Conservation (phyloP, 1,139 yeast genomes). For the Geotrichum citri-aurantii region DNA sequence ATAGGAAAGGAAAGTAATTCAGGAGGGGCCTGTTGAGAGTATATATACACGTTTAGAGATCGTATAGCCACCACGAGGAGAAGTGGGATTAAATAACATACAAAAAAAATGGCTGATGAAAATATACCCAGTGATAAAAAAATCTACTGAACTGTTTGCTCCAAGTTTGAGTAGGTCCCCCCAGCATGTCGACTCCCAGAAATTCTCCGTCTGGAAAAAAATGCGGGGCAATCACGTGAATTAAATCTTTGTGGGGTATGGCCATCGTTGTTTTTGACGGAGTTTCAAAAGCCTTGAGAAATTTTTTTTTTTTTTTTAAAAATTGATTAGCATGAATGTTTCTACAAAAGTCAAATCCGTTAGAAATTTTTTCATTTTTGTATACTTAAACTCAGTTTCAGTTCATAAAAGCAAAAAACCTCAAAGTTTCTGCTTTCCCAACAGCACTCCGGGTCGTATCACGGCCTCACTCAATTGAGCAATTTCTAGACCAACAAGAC, state of each 20-base stretch:
- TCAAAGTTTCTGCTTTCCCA: neutral
- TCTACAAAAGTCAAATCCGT: too few species aligned
- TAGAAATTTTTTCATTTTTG: too few species aligned
- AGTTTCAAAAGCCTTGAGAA: neutral
- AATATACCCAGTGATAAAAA: neutral
- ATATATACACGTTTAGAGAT: neutral
- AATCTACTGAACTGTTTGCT: too few species aligned
- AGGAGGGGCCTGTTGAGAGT: neutral
- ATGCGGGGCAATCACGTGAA: conserved; percentile 12
- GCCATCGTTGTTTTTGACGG: neutral
- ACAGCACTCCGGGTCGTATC: neutral
- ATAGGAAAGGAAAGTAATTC: neutral
- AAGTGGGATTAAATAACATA: neutral
- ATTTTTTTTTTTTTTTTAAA: too few species aligned
- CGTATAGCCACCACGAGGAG: neutral
- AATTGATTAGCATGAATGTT: too few species aligned
- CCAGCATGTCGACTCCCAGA: neutral
- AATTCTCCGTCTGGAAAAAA: neutral
- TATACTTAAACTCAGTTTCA: too few species aligned
- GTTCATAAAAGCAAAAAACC: neutral
- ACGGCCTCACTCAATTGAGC: neutral
- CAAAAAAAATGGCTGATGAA: neutral
- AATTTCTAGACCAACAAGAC: too few species aligned
- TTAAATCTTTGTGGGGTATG: neutral
- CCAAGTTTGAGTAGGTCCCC: too few species aligned